Percentiles rank a stretch among this genome's conserved stretches.
Conservation (phyloP, 2,329 filamentous ascomycete species). For the Polytolypa hystricis region DNA sequence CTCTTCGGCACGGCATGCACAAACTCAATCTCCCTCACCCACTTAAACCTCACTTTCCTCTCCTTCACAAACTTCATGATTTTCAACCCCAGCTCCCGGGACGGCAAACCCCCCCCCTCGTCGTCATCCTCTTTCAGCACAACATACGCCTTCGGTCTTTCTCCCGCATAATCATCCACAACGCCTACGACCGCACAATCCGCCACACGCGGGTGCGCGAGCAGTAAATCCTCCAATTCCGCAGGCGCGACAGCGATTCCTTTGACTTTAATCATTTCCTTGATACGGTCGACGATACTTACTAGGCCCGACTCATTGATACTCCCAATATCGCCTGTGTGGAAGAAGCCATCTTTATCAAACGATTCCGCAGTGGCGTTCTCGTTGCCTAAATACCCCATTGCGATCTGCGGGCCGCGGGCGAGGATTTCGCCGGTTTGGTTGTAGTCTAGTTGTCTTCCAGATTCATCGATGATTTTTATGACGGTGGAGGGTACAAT, state of each 20-base stretch:
- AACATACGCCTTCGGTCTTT: conserved; percentile 4
- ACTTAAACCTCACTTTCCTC: conserved; percentile 4
- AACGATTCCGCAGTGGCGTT: conserved; percentile 39
- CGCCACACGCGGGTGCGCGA: conserved; percentile 37
- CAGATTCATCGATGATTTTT: conserved; percentile 44
- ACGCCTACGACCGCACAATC: conserved; percentile 41
- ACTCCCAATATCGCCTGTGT: conserved; percentile 45
- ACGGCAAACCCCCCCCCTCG: background rate
- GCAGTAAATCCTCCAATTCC: conserved; percentile 40
- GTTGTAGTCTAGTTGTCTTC: conserved; percentile 40
- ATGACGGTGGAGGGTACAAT: conserved; percentile 36
- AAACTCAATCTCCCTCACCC: conserved; percentile 5
- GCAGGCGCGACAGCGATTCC: conserved; percentile 43
- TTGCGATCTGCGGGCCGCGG: conserved; percentile 41
- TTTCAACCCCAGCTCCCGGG: background rate
- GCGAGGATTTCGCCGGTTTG: conserved; percentile 43
- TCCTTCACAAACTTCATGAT: conserved; percentile 3
- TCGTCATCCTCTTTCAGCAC: conserved; percentile 6
- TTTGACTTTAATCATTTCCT: conserved; percentile 47
- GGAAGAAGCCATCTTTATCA: conserved; percentile 43
- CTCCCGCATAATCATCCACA: conserved; percentile 6
- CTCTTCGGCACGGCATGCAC: conserved; percentile 47
- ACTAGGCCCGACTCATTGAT: conserved; percentile 23
- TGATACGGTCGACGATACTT: conserved; percentile 41
- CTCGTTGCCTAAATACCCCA: conserved; percentile 43